Evolutionary conservation across 805 yeast species (phyloP).

Genomic region (Saturnispora mendoncae): DNA sequence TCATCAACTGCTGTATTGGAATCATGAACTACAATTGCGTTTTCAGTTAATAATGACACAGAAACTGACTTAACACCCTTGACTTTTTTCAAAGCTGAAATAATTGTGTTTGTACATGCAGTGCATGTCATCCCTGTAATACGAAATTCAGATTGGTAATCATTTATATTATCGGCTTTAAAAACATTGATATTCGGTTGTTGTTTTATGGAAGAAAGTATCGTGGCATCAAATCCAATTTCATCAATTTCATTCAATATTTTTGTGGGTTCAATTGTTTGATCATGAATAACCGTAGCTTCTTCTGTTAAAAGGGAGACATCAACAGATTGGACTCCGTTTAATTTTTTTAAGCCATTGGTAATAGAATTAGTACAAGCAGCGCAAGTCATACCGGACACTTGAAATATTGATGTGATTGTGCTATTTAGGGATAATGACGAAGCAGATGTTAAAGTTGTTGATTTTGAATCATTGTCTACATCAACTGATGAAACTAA

Average conservation of each 20-base stretch:
- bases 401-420: conserved; percentile 15
- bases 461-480: neutral
- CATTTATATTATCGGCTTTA: neutral
- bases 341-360: conserved; percentile 14
- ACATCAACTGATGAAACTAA: conserved; percentile 2
- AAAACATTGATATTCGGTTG: neutral
- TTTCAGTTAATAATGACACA: conserved; percentile 66
- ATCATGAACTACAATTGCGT: conserved; percentile 49
- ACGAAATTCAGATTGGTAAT: conserved; percentile 17
- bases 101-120: conserved; percentile 51
- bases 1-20: conserved; percentile 22
- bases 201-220: conserved; percentile 6
- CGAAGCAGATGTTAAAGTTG: neutral
- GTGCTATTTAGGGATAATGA: neutral
- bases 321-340: conserved; percentile 32
- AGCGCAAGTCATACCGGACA: conserved; percentile 88
- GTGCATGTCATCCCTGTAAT: conserved; percentile 73
- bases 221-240: conserved; percentile 51
- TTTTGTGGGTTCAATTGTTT: conserved; percentile 22
- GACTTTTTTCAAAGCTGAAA: conserved; percentile 36
- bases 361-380: conserved; percentile 69
- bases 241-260: conserved; percentile 57
- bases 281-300: conserved; percentile 48
- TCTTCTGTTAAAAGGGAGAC: conserved; percentile 74
- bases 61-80: conserved; percentile 28